phyloP scores from a whole-genome alignment of 2,329 filamentous ascomycete genomes.

The Thelonectria discophora region DNA sequence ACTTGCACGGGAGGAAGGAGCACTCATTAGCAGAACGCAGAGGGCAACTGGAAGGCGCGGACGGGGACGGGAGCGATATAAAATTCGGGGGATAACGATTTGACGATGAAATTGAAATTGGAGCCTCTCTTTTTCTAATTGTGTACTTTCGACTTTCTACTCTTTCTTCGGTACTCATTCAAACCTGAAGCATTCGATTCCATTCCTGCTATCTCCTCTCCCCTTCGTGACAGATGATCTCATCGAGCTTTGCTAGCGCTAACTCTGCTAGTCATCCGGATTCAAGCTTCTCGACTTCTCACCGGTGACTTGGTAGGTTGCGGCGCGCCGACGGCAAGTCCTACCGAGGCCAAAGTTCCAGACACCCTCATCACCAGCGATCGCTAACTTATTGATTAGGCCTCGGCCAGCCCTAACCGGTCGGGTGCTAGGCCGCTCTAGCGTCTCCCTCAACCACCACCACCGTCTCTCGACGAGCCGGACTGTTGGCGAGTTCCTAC shows the following conservation, averaged over 20 bases:
- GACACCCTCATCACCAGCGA: slow-evolving; percentile 10
- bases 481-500: neutral
- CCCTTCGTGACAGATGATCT: neutral
- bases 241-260: neutral
- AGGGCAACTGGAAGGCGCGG: neutral
- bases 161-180: neutral
- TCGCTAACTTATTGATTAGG: neutral
- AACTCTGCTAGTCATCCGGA: neutral
- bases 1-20: neutral
- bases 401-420: slow-evolving; percentile 9
- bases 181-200: neutral
- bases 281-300: neutral
- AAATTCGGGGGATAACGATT: neutral
- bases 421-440: neutral
- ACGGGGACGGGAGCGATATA: neutral
- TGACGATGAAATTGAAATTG: slow-evolving; percentile 2
- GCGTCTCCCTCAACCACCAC: neutral
- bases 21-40: neutral
- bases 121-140: neutral
- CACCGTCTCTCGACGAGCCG: neutral
- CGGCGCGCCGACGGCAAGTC: neutral
- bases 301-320: neutral
- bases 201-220: neutral
- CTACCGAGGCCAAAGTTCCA: slow-evolving; percentile 5
- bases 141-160: neutral